Evolutionary conservation across 768 basidiomycete species (phyloP), one percentile per base, ranked within the genome.

Genomic region (Trichaptum fuscoviolaceum): DNA sequence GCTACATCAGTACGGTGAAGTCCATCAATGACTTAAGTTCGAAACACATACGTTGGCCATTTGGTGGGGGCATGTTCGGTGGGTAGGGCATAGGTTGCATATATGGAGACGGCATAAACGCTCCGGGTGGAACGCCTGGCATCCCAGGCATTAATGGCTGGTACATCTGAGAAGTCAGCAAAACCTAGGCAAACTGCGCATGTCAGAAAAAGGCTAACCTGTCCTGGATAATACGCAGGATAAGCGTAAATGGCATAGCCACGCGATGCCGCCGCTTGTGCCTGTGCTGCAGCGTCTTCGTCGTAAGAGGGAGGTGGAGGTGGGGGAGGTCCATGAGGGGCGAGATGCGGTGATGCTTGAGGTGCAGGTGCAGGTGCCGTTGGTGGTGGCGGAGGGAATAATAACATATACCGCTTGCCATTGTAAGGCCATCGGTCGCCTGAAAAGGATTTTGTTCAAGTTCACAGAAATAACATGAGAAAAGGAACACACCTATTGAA

Each of bases 1-100:
- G 63, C 20, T 58, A n/a, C 52, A 27, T 64, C 12, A 57, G 34
- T 63, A 63, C 62, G 7, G 57, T 62, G 30, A 30, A 30, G 64
- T 73, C 64, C 42, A 7, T 36, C n/a, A 63, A 34, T 18, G 60
- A 58, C 20, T n/a, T 66, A 65, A 63, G 62, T 12, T 25, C 15
- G 65, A 59, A 24, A 62, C 34, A 70, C 72, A 69, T 63, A 75
- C 71, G 78, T 80, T 79, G 70, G 84, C 90, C 89, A 75, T 88
- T 91, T 66, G 92, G 91, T 65, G 83, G 79, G 24, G 86, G 90
- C 84, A 93, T 92, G 67, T 79, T 80, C 26, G 88, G 90, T 35
- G 90, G 91, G 76, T 93, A 94, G 18, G 84, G 88, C 87, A 95
- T 93, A 58, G 83, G 90, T 74, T 89, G 91, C 88, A 94, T 92